Conservation (phyloP, 371 early-diverging fungal species). For the Umbelopsis sp. region DNA sequence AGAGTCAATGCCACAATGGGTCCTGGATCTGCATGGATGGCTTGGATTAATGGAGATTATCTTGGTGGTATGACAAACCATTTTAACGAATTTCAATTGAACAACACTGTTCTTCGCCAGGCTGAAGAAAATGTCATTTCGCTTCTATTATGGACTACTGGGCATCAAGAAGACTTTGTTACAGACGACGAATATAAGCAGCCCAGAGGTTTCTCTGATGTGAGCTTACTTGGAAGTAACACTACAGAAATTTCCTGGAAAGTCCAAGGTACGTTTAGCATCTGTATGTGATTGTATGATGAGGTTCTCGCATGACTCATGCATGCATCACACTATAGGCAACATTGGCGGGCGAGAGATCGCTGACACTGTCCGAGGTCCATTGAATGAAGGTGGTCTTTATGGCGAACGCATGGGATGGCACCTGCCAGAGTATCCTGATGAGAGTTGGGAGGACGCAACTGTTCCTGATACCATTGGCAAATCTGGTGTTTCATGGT, state of each 20-base stretch:
- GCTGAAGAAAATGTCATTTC: constrained; percentile 19
- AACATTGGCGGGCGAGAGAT: constrained; percentile 19
- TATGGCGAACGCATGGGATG: constrained; percentile 23
- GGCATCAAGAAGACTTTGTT: constrained; percentile 28
- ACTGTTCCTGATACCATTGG: background rate
- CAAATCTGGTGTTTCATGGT: constrained; percentile 21
- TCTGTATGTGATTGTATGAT: no score
- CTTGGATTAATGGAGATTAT: constrained; percentile 31
- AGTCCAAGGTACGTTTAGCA: constrained; percentile 16
- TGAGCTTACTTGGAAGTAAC: background rate
- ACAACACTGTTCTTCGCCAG: background rate
- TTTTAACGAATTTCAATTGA: background rate
- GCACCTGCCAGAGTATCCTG: constrained; percentile 21
- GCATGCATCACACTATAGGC: background rate
- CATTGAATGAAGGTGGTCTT: constrained; percentile 22
- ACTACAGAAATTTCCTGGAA: constrained; percentile 16
- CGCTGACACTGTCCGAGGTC: constrained; percentile 17
- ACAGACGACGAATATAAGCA: constrained; percentile 22
- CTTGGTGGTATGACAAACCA: constrained; percentile 24
- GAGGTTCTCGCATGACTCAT: no score
- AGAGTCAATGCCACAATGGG: constrained; percentile 25
- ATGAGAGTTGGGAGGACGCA: background rate
- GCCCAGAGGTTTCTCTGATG: constrained; percentile 26
- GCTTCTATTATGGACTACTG: constrained; percentile 23
- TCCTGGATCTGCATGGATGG: constrained; percentile 25